Conservation (phyloP, 306 rosid genomes). For the Prinsepia uniflora region DNA sequence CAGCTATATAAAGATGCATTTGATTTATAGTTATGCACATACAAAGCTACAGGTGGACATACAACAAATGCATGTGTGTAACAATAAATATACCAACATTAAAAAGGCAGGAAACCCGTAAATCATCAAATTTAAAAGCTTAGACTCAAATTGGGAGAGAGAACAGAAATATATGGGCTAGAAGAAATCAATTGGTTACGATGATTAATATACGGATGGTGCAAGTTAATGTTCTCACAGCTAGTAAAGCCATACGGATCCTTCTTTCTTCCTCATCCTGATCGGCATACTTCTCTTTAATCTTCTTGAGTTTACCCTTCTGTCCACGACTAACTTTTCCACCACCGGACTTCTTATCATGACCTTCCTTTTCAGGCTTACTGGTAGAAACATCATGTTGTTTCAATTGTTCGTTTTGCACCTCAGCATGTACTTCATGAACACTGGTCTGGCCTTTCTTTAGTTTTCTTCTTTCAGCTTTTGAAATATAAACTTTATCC, state of each 20-base stretch:
- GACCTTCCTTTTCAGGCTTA: constrained; percentile 46
- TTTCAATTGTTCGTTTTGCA: constrained; percentile 36
- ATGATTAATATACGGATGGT: constrained; percentile 1
- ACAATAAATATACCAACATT: neutral
- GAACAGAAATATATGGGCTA: constrained; percentile 14
- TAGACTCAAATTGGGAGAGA: neutral
- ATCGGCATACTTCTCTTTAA: constrained; percentile 91
- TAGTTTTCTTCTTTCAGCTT: constrained; percentile 88
- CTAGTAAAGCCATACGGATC: constrained; percentile 92
- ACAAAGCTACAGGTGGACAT: neutral
- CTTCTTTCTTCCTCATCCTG: constrained; percentile 98
- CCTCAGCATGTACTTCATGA: constrained; percentile 44
- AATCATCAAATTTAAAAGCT: neutral
- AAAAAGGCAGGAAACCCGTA: neutral
- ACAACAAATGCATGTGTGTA: neutral
- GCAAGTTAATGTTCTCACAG: constrained; percentile 60
- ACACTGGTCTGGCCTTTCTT: constrained; percentile 65
- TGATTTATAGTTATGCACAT: neutral
- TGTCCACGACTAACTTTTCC: constrained; percentile 83
- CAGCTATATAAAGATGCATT: neutral
- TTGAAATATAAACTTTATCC: constrained; percentile 83
- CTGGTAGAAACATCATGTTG: constrained; percentile 33
- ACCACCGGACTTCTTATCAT: constrained; percentile 47
- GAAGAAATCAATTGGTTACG: constrained; percentile 4
- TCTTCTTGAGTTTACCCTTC: constrained; percentile 79